phyloP scores from a whole-genome alignment of 495 filamentous ascomycete genomes.

The Lasiosphaeris hirsuta region DNA sequence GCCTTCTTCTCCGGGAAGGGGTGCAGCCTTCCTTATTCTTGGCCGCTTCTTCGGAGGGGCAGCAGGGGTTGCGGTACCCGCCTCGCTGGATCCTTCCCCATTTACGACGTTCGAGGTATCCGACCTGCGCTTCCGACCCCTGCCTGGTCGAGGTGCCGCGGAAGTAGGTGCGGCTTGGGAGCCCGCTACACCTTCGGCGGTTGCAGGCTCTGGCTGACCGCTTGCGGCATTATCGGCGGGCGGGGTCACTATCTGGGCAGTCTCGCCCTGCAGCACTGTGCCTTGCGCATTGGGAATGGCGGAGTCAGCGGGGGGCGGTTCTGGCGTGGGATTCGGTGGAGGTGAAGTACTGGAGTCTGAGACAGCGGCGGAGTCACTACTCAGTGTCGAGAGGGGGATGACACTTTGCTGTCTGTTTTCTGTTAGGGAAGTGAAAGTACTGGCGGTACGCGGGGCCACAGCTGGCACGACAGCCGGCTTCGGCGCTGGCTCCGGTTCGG shows the following conservation, averaged over 20 bases:
- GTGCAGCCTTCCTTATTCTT: conserved; percentile 7
- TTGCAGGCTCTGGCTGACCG: not conserved
- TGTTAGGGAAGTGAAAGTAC: too few species aligned
- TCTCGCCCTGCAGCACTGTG: not conserved
- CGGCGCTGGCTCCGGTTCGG: too few species aligned
- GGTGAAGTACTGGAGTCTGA: not conserved
- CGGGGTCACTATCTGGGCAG: not conserved
- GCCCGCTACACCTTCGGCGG: not conserved
- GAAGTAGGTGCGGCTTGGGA: not conserved
- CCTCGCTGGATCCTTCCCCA: not conserved
- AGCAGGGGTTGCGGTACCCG: not conserved
- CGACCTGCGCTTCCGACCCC: conserved; percentile 17
- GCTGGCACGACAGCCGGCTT: too few species aligned
- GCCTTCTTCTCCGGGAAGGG: conserved; percentile 14
- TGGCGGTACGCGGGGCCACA: too few species aligned
- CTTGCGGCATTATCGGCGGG: not conserved
- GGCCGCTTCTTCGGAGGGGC: conserved; percentile 14
- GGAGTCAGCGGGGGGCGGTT: not conserved
- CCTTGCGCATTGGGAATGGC: not conserved
- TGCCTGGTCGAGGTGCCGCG: conserved; percentile 3
- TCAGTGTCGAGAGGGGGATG: too few species aligned
- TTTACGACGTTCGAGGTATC: not conserved
- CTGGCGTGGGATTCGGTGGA: not conserved
- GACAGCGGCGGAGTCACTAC: too few species aligned
- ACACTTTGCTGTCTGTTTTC: too few species aligned